Evolutionary conservation across 2,329 filamentous ascomycete species (phyloP).

Genomic region (Raffaelea albimanens): DNA sequence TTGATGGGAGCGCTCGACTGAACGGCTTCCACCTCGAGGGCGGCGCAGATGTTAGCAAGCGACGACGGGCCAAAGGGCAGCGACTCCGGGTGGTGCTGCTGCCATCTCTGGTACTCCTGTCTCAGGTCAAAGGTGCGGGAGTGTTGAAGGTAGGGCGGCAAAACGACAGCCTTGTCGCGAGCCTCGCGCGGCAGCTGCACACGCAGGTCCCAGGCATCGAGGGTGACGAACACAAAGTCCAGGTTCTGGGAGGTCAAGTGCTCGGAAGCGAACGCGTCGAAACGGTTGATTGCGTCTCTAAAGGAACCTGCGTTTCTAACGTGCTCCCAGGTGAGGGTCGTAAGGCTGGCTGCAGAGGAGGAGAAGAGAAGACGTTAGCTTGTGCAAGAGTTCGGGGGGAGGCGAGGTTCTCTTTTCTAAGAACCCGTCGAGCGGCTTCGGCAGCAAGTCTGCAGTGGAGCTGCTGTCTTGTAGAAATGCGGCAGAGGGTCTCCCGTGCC

Average conservation of each 20-base stretch:
- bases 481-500: no score
- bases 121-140: constrained; percentile 94
- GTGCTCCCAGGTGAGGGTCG: constrained; percentile 97
- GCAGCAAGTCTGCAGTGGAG: no score
- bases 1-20: constrained; percentile 97
- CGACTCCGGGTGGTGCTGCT: constrained; percentile 95
- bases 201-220: constrained; percentile 96
- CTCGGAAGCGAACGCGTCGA: constrained; percentile 88
- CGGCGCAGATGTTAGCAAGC: constrained; percentile 94
- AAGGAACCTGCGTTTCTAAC: constrained; percentile 96
- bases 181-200: constrained; percentile 96
- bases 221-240: constrained; percentile 96
- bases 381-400: not conserved
- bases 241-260: constrained; percentile 83
- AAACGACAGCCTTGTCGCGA: constrained; percentile 93
- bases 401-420: no score
- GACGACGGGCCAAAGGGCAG: constrained; percentile 93
- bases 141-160: constrained; percentile 94
- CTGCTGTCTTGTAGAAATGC: no score
- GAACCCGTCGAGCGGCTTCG: no score
- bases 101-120: constrained; percentile 97
- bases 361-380: constrained; percentile 7
- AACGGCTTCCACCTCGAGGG: constrained; percentile 93
- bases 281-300: constrained; percentile 90
- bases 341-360: constrained; percentile 67